Evolutionary conservation across 441 rosid genomes (phyloP).

Genomic region (Pelargonium myrrhifolium): DNA sequence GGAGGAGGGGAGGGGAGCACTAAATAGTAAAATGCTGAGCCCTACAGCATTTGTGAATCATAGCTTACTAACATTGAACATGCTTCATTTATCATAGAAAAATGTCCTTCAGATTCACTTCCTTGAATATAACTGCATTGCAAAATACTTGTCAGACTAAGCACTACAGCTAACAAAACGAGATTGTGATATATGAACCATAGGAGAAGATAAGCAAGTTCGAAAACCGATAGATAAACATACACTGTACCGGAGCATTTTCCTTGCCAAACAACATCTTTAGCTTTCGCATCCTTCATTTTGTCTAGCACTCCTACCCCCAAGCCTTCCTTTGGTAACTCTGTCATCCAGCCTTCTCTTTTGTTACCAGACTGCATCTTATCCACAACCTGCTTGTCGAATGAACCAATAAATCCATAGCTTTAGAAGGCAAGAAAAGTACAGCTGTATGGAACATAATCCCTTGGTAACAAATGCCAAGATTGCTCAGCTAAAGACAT

Average conservation of each 20-base stretch:
- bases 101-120: constrained; percentile 86
- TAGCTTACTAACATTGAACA: constrained; percentile 79
- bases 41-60: too few relatives aligned
- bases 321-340: constrained; percentile 60
- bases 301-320: constrained; percentile 53
- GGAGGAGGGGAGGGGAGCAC: constrained; percentile 3
- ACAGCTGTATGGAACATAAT: neutral
- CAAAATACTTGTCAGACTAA: constrained; percentile 17
- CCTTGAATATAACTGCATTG: constrained; percentile 80
- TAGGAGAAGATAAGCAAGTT: constrained; percentile 11
- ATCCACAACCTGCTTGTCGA: constrained; percentile 69
- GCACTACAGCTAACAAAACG: constrained; percentile 14
- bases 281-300: constrained; percentile 68
- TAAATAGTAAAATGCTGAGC: too few relatives aligned
- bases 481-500: neutral
- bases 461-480: neutral
- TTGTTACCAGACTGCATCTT: constrained; percentile 72
- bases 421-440: neutral
- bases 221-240: constrained; percentile 34
- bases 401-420: constrained; percentile 5
- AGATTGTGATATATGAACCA: neutral
- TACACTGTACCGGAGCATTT: constrained; percentile 99
- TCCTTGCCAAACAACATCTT: constrained; percentile 82
- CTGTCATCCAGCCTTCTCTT: constrained; percentile 52
- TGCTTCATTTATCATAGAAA: constrained; percentile 87